Conservation (phyloP, 352 stramenopile species). For the Globisporangium solare region DNA sequence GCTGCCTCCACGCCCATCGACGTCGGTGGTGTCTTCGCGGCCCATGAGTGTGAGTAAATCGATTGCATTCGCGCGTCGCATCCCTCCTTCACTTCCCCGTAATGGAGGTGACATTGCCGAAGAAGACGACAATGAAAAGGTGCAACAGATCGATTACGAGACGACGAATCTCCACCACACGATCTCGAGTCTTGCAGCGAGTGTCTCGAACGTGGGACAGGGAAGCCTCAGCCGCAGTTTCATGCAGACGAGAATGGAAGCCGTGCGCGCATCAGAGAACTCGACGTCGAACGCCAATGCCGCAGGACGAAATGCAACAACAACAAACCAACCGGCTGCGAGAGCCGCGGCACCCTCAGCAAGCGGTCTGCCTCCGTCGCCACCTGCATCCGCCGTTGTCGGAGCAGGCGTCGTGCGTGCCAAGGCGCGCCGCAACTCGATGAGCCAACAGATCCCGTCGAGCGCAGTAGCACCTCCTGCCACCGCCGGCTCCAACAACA, state of each 20-base stretch:
- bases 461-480: neutral
- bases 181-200: conserved; percentile 80
- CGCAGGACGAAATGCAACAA: too few species aligned
- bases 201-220: conserved; percentile 70
- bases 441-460: conserved; percentile 17
- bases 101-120: conserved; percentile 4
- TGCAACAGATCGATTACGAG: conserved; percentile 68
- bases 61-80: conserved; percentile 54
- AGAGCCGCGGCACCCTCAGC: too few species aligned
- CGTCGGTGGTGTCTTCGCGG: conserved; percentile 34
- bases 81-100: conserved; percentile 15
- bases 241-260: conserved; percentile 36
- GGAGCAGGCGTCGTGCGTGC: conserved; percentile 19
- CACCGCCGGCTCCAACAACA: conserved; percentile 8
- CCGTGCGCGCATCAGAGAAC: conserved; percentile 3
- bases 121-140: conserved; percentile 27
- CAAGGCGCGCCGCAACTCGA: conserved; percentile 26
- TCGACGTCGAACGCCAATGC: neutral
- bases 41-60: conserved; percentile 83
- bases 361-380: conserved; percentile 12
- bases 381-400: conserved; percentile 7
- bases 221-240: conserved; percentile 69
- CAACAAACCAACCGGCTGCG: too few species aligned
- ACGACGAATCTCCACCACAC: conserved; percentile 75
- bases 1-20: conserved; percentile 51